These are phyloP conservation scores for Zygotorulaspora mrakii DNA, from an alignment of 1,139 yeast genomes.

Conservation along the genomic window DNA sequence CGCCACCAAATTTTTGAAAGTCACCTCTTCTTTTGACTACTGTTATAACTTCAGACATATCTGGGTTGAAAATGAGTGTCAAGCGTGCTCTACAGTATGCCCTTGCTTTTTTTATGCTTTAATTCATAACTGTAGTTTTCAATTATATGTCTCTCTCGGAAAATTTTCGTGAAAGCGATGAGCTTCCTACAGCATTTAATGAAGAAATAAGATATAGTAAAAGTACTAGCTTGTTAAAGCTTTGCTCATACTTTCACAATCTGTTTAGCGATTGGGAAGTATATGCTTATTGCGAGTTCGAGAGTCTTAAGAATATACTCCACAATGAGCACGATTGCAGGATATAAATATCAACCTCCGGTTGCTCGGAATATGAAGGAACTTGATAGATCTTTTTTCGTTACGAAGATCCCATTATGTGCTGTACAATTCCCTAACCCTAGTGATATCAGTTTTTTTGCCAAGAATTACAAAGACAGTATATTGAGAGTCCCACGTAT, in stretches of 20 bases:
- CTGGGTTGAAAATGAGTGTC: not conserved
- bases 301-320: conserved; percentile 2
- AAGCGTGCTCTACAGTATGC: too few species aligned
- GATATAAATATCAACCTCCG: conserved; percentile 51
- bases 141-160: conserved; percentile 9
- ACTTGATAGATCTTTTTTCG: conserved; percentile 64
- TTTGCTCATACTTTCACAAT: not conserved
- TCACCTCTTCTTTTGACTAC: conserved; percentile 30
- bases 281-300: conserved; percentile 7
- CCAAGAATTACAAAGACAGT: conserved; percentile 48
- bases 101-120: too few species aligned
- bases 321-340: conserved; percentile 7
- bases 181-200: conserved; percentile 1
- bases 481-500: conserved; percentile 60
- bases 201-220: too few species aligned
- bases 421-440: conserved; percentile 72
- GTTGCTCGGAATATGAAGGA: conserved; percentile 58
- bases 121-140: not conserved
- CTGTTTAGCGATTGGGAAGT: not conserved
- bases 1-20: conserved; percentile 23
- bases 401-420: conserved; percentile 52
- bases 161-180: conserved; percentile 13
- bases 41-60: conserved; percentile 34
- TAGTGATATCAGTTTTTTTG: conserved; percentile 50
- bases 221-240: too few species aligned